Conservation (phyloP, 257 asterid species). For the Nicotiana knightiana region DNA sequence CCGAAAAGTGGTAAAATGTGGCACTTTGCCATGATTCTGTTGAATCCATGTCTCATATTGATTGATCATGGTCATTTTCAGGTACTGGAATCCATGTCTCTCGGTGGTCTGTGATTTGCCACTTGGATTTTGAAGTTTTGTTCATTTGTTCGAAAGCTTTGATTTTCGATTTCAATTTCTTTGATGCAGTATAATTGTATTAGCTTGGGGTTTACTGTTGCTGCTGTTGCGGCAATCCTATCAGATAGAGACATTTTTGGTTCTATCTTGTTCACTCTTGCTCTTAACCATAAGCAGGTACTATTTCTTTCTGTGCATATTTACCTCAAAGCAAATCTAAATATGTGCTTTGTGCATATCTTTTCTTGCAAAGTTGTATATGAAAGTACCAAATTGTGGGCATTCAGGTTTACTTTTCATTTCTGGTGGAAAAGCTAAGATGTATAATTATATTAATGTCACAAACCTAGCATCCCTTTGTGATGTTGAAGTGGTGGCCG, state of each 20-base stretch:
- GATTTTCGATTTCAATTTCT: constrained; percentile 11
- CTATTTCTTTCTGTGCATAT: background rate
- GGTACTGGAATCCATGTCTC: constrained; percentile 29
- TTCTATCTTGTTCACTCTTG: constrained; percentile 74
- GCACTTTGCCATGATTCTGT: constrained; percentile 69
- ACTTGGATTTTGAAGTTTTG: background rate
- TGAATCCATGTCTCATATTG: constrained; percentile 91
- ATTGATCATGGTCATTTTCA: constrained; percentile 98
- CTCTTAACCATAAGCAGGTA: constrained; percentile 98
- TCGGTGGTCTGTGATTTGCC: background rate
- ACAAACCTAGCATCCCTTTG: background rate
- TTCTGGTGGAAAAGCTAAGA: background rate
- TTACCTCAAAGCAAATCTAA: background rate
- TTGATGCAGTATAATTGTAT: constrained; percentile 80
- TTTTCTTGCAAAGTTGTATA: background rate
- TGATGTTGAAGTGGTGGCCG: background rate
- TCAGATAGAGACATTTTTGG: constrained; percentile 73
- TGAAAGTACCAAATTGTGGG: background rate
- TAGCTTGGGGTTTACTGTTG: constrained; percentile 83
- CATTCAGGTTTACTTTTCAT: background rate
- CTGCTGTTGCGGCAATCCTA: constrained; percentile 78
- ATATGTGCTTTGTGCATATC: background rate
- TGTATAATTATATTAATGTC: background rate
- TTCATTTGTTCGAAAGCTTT: background rate
- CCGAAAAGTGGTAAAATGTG: constrained; percentile 47